Conservation (phyloP, 2,329 filamentous ascomycete species). For the Ascochyta viciae-villosae region DNA sequence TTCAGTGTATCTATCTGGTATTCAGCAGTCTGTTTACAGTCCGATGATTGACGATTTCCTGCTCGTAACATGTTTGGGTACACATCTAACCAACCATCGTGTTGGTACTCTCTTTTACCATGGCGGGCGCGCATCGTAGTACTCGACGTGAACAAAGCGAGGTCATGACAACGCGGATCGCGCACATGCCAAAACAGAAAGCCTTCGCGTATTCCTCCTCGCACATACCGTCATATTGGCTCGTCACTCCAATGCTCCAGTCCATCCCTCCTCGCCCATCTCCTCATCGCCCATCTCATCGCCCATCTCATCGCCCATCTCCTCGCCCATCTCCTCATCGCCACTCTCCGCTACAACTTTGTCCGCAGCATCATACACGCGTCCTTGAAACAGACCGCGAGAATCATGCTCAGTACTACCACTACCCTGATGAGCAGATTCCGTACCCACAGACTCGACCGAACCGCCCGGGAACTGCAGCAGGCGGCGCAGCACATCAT, state of each 20-base stretch:
- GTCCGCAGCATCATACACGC: not conserved
- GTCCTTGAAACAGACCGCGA: not conserved
- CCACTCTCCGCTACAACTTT: not conserved
- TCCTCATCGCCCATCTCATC: not conserved
- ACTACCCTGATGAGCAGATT: not conserved
- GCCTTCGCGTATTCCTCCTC: not conserved
- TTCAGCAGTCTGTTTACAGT: not conserved
- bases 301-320: not conserved
- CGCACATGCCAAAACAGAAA: not conserved
- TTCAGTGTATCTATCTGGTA: constrained; percentile 1
- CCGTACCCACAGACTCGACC: not conserved
- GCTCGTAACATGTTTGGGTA: not conserved
- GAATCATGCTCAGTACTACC: not conserved
- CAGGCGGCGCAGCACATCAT: not conserved
- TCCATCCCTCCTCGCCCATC: too few species aligned
- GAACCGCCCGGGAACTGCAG: not conserved
- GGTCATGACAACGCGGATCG: not conserved
- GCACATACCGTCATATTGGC: not conserved
- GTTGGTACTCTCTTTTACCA: not conserved
- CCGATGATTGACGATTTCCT: not conserved
- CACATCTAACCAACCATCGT: not conserved
- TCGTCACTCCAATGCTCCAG: too few species aligned
- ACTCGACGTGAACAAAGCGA: too few species aligned
- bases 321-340: not conserved
- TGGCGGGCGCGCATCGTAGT: too few species aligned